Evolutionary conservation across 768 basidiomycete species (phyloP).

Genomic region (Galerina sulciceps): DNA sequence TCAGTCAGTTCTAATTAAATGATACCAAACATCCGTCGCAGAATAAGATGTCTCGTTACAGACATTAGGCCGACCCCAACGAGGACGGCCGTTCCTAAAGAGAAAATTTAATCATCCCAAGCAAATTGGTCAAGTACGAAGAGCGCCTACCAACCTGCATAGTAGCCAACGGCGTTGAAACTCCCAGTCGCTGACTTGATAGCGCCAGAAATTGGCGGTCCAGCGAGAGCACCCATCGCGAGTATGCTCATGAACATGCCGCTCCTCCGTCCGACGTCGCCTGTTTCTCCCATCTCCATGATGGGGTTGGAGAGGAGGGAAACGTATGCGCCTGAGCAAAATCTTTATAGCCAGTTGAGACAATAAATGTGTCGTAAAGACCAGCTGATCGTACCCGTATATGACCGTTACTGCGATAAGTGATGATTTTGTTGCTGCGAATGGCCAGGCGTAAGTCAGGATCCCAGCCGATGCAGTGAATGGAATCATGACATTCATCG

Average conservation of each 20-base stretch:
- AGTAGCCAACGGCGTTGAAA: constrained; percentile 58
- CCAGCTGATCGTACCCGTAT: constrained; percentile 64
- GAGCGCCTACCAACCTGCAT: constrained; percentile 44
- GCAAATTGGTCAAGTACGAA: not conserved
- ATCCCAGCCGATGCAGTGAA: constrained; percentile 59
- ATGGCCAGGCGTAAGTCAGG: constrained; percentile 76
- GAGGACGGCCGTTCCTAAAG: constrained; percentile 25
- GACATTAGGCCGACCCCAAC: constrained; percentile 31
- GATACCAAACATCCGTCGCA: constrained; percentile 25
- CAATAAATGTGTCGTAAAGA: not conserved
- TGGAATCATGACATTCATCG: constrained; percentile 72
- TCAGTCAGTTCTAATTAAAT: constrained; percentile 20
- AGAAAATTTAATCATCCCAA: not conserved
- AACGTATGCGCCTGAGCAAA: constrained; percentile 66
- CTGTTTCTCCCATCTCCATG: constrained; percentile 60
- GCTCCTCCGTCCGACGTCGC: constrained; percentile 65
- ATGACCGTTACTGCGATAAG: constrained; percentile 59
- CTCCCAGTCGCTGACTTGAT: constrained; percentile 57
- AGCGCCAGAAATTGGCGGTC: constrained; percentile 77
- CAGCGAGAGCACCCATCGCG: constrained; percentile 65
- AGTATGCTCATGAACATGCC: constrained; percentile 69
- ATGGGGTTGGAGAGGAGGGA: constrained; percentile 60
- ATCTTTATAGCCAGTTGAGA: constrained; percentile 37
- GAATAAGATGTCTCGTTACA: constrained; percentile 26
- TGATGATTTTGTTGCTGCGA: constrained; percentile 43